A percentile compares a stretch with the other conserved stretches of the same genome.
phyloP scores from a whole-genome alignment of 164 flowering plant genomes.

The Nymphaea thermarum region DNA sequence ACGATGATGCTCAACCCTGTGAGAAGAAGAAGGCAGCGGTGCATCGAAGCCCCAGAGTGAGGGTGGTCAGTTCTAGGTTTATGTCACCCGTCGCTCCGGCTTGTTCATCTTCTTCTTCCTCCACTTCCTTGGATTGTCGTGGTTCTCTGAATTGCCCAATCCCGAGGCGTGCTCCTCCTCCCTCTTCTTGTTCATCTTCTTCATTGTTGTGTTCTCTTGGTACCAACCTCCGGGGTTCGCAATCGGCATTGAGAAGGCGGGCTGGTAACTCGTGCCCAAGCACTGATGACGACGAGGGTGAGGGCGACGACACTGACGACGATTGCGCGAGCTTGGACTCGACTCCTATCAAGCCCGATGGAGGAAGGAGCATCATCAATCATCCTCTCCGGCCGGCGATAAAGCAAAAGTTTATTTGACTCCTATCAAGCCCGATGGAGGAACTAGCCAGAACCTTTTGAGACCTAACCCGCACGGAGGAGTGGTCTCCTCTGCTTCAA shows the following conservation, averaged over 20 bases:
- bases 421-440: too few relatives aligned
- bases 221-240: conserved; percentile 6
- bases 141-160: too few relatives aligned
- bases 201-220: conserved; percentile 5
- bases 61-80: conserved; percentile 22
- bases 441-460: conserved; percentile 1
- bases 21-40: neutral
- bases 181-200: conserved; percentile 7
- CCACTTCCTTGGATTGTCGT: too few relatives aligned
- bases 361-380: neutral
- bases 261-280: neutral
- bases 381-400: neutral
- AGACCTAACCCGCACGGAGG: neutral
- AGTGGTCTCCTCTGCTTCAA: conserved; percentile 1
- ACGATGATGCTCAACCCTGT: too few relatives aligned
- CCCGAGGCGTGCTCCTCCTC: conserved; percentile 12
- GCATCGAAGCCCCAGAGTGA: conserved; percentile 17
- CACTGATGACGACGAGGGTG: conserved; percentile 8
- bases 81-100: conserved; percentile 18
- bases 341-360: neutral
- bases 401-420: neutral
- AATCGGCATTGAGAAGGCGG: neutral
- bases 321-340: neutral
- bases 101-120: conserved; percentile 5
- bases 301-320: conserved; percentile 11